Evolutionary conservation across 148 eudicot genomes (phyloP).

Genomic region (Linanthus parryae): DNA sequence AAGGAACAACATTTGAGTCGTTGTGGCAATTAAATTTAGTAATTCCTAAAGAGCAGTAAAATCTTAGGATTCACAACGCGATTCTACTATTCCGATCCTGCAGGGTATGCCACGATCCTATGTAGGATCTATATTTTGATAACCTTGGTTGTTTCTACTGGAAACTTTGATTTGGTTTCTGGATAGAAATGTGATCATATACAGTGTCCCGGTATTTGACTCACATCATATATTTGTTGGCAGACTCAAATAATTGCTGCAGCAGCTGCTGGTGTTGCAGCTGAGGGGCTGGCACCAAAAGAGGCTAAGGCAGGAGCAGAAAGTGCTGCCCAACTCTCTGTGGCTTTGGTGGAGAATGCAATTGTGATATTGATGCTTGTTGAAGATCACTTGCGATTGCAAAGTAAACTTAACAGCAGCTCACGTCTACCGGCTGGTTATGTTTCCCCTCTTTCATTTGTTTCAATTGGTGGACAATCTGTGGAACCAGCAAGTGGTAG

Average conservation of each 20-base stretch:
- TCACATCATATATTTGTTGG: conserved; percentile 15
- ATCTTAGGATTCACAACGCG: too few species aligned
- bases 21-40: too few species aligned
- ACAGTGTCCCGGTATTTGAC: too few species aligned
- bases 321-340: conserved; percentile 96
- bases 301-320: conserved; percentile 88
- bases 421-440: conserved; percentile 32
- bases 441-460: conserved; percentile 42
- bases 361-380: conserved; percentile 97
- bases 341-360: conserved; percentile 96
- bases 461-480: conserved; percentile 37
- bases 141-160: too few species aligned
- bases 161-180: too few species aligned
- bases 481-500: conserved; percentile 32
- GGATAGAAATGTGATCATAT: too few species aligned
- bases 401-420: conserved; percentile 64
- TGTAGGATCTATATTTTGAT: too few species aligned
- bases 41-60: too few species aligned
- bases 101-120: too few species aligned
- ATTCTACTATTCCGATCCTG: too few species aligned
- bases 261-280: conserved; percentile 97
- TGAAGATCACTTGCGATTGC: conserved; percentile 93
- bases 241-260: conserved; percentile 99
- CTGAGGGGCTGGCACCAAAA: conserved; percentile 71
- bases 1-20: too few species aligned